Evolutionary conservation across 768 basidiomycete species (phyloP), one percentile per base, ranked within the genome.

Genomic region (Trametes coccinea): DNA sequence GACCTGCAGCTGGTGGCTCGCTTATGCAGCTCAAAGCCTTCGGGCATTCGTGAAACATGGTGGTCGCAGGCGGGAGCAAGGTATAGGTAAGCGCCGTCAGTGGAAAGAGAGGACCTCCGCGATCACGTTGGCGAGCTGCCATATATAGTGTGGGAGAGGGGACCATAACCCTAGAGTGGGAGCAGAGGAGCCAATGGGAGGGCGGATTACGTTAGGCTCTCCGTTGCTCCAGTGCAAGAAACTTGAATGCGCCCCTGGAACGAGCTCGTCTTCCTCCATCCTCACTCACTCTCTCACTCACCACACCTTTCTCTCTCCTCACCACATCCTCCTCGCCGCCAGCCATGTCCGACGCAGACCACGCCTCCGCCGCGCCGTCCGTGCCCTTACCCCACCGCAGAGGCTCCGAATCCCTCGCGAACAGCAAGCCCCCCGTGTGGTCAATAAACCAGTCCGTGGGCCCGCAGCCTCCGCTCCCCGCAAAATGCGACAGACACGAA

Each of bases 381-480:
- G 67, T 68, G 9, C 64, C 62, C 22, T 60, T 68, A 13, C 67
- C 67, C 2, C 49, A 54, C 39, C 67, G 67, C 48, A 61, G 56
- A 34, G 56, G 45, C 51, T 63, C 64, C 22, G 63, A 66, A 27
- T 3, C 53, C 0, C 17, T 54, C 37, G 31, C 53, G 7, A 66
- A 56, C 56, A 74, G 66, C 22, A 81, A 77, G 56, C 80, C 84
- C 6, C 84, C 87, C 2, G 82, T 91, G 0, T 92, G 90, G 90
- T 73, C 86, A 7, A 78, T 91, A 22, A 77, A 82, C 22, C 66
- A 78, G 7, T 72, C 83, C 4, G 74, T 70, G 10, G 59, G 63
- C 34, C 74, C 76, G 1, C 68, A 75, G 13, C 68, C 75, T 0
- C 83, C 88, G 0, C 74, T 84, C 2, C 74, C 78, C 5, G 76